A percentile compares a stretch with the other conserved stretches of the same genome.
phyloP scores from a whole-genome alignment of 495 filamentous ascomycete species.

The Penicillium subrubescens region DNA sequence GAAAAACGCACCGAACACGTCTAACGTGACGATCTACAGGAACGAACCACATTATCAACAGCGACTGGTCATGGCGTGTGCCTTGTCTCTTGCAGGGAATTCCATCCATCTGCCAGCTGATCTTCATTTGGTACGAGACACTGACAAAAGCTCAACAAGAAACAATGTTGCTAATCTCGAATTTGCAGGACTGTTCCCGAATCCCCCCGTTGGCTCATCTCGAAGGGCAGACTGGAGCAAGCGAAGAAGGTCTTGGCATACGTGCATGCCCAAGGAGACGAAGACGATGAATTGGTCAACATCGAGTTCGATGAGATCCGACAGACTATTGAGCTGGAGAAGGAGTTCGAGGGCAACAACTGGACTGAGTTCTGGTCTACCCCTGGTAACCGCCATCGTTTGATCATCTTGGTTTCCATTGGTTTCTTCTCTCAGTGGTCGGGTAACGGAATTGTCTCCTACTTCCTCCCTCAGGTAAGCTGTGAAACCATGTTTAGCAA shows the following conservation, averaged over 20 bases:
- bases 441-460: slow-evolving; percentile 44
- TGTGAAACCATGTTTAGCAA: slow-evolving; percentile 5
- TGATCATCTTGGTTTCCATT: slow-evolving; percentile 57
- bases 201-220: slow-evolving; percentile 49
- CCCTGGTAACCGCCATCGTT: slow-evolving; percentile 65
- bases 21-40: slow-evolving; percentile 33
- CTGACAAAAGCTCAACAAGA: background rate
- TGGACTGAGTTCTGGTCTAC: slow-evolving; percentile 62
- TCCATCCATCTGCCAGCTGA: slow-evolving; percentile 44
- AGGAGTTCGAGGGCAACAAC: slow-evolving; percentile 31
- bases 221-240: slow-evolving; percentile 36
- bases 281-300: slow-evolving; percentile 19
- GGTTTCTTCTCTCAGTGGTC: slow-evolving; percentile 57
- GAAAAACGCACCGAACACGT: slow-evolving; percentile 44
- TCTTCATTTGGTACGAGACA: slow-evolving; percentile 34
- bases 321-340: slow-evolving; percentile 29
- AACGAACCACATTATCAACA: slow-evolving; percentile 38
- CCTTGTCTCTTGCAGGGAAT: slow-evolving; percentile 46
- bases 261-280: slow-evolving; percentile 33
- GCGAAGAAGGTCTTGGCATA: slow-evolving; percentile 35
- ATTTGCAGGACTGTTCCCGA: slow-evolving; percentile 40
- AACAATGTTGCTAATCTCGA: slow-evolving; percentile 11
- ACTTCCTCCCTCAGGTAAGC: slow-evolving; percentile 41
- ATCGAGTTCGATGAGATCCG: slow-evolving; percentile 36
- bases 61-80: slow-evolving; percentile 52